A percentile compares a stretch with the other conserved stretches of the same genome.
phyloP scores from a whole-genome alignment of 306 rosid species.

The Prunus salicina region DNA sequence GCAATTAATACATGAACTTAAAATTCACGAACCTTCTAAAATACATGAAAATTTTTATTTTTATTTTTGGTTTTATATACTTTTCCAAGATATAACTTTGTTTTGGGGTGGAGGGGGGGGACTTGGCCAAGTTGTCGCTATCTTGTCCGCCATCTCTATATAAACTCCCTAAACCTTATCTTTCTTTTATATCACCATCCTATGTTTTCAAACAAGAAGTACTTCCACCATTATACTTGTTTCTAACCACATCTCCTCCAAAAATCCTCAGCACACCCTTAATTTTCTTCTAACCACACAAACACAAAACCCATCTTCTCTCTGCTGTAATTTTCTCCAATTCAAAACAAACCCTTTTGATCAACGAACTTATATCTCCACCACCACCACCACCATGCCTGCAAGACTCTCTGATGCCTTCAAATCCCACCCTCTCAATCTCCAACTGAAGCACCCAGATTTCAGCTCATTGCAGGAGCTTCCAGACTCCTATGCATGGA shows the following conservation, averaged over 20 bases:
- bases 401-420: constrained; percentile 62
- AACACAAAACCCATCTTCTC: background rate
- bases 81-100: background rate
- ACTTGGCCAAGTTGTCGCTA: constrained; percentile 43
- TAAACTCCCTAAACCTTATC: constrained; percentile 38
- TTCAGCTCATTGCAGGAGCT: constrained; percentile 59
- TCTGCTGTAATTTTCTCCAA: background rate
- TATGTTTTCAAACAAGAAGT: constrained; percentile 20
- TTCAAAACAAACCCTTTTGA: background rate
- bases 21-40: too few species aligned
- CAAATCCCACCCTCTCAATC: constrained; percentile 52
- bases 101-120: constrained; percentile 13
- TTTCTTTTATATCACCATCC: constrained; percentile 33
- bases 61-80: background rate
- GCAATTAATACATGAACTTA: too few species aligned
- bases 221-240: background rate
- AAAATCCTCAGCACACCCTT: background rate
- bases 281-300: background rate
- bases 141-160: constrained; percentile 51
- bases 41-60: background rate
- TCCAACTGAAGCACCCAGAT: constrained; percentile 60
- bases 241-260: background rate
- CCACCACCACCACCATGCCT: constrained; percentile 43
- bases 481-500: constrained; percentile 84
- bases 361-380: background rate